phyloP scores from a whole-genome alignment of 176 grass and related monocot species.

The Melocanna baccifera region DNA sequence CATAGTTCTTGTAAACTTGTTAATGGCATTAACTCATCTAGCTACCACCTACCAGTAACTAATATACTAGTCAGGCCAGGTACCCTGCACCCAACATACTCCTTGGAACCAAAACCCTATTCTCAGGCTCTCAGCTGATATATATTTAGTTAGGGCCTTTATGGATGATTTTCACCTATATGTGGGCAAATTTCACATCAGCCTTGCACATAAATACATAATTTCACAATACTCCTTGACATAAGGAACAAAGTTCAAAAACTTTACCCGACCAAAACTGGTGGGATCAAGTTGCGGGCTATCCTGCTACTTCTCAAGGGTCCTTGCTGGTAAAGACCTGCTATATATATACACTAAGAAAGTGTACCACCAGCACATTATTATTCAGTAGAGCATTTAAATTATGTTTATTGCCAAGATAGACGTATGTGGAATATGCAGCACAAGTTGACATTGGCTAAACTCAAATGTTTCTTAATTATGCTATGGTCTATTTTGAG shows the following conservation, averaged over 20 bases:
- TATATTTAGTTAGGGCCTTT: neutral
- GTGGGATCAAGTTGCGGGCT: neutral
- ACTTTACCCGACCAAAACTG: neutral
- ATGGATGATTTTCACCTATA: neutral
- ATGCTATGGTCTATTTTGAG: neutral
- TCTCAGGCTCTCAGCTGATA: neutral
- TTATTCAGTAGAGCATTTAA: neutral
- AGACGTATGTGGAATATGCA: neutral
- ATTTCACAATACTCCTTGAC: neutral
- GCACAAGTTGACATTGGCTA: neutral
- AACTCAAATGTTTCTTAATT: neutral
- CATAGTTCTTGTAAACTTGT: neutral
- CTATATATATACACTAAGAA: neutral
- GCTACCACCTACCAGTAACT: neutral
- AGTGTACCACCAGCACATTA: neutral
- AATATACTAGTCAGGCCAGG: neutral
- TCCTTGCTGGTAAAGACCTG: neutral
- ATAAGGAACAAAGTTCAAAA: neutral
- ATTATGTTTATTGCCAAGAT: neutral
- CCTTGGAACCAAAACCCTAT: neutral
- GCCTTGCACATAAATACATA: neutral
- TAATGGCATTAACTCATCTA: neutral
- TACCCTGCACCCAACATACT: neutral
- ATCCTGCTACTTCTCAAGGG: neutral
- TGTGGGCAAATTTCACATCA: neutral